These are phyloP conservation scores for Termitomyces sp. DNA, from an alignment of 768 basidiomycete species.

Conservation along the genomic window DNA sequence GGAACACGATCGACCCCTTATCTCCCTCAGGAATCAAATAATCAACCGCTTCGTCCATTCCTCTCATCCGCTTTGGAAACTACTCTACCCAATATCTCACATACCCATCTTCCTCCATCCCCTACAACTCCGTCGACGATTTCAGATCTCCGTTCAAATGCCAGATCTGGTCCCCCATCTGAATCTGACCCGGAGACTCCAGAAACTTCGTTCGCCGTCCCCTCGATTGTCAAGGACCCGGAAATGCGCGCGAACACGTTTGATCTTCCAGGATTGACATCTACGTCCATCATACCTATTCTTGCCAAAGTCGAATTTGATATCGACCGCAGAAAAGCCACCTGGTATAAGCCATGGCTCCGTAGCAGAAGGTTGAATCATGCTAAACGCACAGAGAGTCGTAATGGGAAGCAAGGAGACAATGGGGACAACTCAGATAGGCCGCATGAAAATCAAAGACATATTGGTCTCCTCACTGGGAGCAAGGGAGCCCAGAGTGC, in stretches of 20 bases:
- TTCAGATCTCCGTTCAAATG: constrained; percentile 43
- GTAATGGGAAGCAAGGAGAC: constrained; percentile 22
- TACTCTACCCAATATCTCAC: constrained; percentile 30
- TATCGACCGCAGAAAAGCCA: constrained; percentile 74
- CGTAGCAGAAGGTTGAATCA: constrained; percentile 60
- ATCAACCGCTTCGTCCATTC: constrained; percentile 40
- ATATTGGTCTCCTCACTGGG: constrained; percentile 50
- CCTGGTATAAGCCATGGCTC: constrained; percentile 86
- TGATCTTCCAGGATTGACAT: constrained; percentile 63
- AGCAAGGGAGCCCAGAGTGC: constrained; percentile 41
- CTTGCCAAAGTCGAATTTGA: constrained; percentile 96
- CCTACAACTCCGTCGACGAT: constrained; percentile 52
- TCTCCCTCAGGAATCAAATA: constrained; percentile 29
- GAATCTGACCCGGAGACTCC: constrained; percentile 51
- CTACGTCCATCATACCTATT: constrained; percentile 70
- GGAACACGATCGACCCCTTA: constrained; percentile 39
- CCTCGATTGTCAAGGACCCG: constrained; percentile 26
- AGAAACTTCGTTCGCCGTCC: constrained; percentile 41
- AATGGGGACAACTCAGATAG: constrained; percentile 19
- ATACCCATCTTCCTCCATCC: constrained; percentile 40
- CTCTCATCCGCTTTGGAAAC: constrained; percentile 38
- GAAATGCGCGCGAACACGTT: constrained; percentile 44
- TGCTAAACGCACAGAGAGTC: constrained; percentile 53
- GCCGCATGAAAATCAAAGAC: constrained; percentile 26
- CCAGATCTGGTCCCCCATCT: constrained; percentile 48